Percentiles rank a stretch among this genome's conserved stretches.
Conservation (phyloP, 345 rosid species). For the Murraya paniculata region DNA sequence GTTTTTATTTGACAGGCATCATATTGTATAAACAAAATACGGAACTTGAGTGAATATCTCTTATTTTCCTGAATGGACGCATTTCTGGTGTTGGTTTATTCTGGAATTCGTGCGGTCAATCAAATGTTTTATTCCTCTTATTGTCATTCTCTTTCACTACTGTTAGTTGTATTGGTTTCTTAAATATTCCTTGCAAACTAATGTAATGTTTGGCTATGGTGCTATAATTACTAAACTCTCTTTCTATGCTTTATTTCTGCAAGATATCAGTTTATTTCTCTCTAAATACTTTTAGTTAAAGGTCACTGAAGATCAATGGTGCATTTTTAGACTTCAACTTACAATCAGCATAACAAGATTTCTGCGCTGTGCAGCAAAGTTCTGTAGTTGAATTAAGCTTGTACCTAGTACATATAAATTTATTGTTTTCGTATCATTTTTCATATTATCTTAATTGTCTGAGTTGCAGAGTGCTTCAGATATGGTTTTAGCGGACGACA, state of each 20-base stretch:
- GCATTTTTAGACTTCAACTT: background rate
- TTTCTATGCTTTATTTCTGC: background rate
- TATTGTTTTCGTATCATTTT: background rate
- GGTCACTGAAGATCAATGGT: background rate
- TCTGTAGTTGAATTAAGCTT: background rate
- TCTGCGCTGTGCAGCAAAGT: background rate
- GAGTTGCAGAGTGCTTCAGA: constrained; percentile 91
- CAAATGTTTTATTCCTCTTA: background rate
- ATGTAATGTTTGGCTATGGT: background rate
- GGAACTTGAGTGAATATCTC: background rate
- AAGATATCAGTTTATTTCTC: background rate
- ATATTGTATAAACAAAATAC: background rate
- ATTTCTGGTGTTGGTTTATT: background rate
- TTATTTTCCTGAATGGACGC: background rate
- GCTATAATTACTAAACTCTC: background rate
- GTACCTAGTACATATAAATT: background rate
- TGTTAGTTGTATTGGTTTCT: background rate
- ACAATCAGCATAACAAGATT: background rate
- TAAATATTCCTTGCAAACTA: background rate
- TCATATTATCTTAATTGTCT: constrained; percentile 20
- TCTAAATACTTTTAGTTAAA: background rate
- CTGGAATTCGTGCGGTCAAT: background rate
- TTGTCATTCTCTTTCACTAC: background rate
- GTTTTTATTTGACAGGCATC: background rate
- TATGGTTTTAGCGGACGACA: constrained; percentile 99